Conservation (phyloP, 768 basidiomycete species). For the Collybia nuda region DNA sequence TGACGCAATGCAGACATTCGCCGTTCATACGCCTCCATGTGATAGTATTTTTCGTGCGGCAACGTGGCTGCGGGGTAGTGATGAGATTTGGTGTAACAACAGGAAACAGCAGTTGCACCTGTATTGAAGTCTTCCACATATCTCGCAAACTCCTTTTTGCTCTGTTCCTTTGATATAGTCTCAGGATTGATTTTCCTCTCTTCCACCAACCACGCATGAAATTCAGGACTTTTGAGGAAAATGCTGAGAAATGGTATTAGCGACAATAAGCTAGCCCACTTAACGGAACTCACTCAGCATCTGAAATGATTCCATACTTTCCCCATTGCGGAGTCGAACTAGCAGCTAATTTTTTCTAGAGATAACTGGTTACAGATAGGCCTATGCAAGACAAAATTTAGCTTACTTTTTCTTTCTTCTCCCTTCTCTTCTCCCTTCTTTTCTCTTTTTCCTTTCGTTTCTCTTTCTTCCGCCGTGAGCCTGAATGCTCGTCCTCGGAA, state of each 20-base stretch:
- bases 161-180: conserved; percentile 80
- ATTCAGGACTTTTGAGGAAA: conserved; percentile 82
- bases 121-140: conserved; percentile 88
- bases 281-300: conserved; percentile 81
- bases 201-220: conserved; percentile 90
- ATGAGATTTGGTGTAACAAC: too few species aligned
- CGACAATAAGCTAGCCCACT: conserved; percentile 47
- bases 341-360: conserved; percentile 56
- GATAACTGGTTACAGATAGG: background rate
- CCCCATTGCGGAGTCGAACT: conserved; percentile 77
- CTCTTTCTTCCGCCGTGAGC: conserved; percentile 41
- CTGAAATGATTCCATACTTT: conserved; percentile 84
- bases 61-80: conserved; percentile 60
- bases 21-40: conserved; percentile 81
- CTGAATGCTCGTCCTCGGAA: conserved; percentile 37
- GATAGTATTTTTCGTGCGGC: conserved; percentile 94
- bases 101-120: conserved; percentile 37
- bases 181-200: conserved; percentile 92
- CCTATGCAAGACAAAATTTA: background rate
- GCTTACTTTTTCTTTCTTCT: conserved; percentile 50
- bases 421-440: conserved; percentile 56
- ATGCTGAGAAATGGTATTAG: conserved; percentile 47
- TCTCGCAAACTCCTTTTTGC: conserved; percentile 79
- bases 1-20: conserved; percentile 83
- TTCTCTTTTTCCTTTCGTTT: conserved; percentile 40